Conservation (phyloP, 805 yeast species). For the Cyberlindnera maclurae region DNA sequence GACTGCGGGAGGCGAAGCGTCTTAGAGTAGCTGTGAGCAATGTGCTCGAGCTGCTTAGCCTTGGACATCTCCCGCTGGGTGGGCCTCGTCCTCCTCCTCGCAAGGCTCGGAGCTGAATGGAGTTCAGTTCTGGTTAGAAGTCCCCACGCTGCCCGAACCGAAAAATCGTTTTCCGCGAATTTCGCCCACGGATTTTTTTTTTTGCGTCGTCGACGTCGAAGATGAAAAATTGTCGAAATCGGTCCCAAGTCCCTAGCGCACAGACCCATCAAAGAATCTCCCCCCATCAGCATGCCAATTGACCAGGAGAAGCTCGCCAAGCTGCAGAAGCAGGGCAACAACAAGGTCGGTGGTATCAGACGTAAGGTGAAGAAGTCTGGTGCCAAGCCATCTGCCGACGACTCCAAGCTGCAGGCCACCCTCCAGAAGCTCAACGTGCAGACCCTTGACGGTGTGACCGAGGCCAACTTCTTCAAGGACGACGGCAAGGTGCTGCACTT, state of each 20-base stretch:
- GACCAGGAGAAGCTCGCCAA: slow-evolving; percentile 94
- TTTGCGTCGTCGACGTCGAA: neutral
- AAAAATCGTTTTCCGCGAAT: no score
- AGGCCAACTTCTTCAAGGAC: slow-evolving; percentile 95
- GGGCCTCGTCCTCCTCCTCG: no score
- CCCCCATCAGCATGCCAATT: slow-evolving; percentile 53
- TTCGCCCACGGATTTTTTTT: neutral
- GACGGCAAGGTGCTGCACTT: slow-evolving; percentile 96
- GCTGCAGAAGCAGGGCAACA: slow-evolving; percentile 78
- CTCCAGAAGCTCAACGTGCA: slow-evolving; percentile 85
- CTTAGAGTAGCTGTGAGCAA: slow-evolving; percentile 19
- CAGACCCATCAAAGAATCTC: slow-evolving; percentile 4
- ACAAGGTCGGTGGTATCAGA: slow-evolving; percentile 84
- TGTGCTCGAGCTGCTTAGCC: neutral
- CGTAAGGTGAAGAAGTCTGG: slow-evolving; percentile 80
- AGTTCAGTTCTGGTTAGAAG: no score
- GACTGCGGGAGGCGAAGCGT: slow-evolving; percentile 53
- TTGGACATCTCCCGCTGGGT: no score
- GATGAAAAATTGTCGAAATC: neutral
- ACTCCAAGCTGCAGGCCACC: slow-evolving; percentile 83
- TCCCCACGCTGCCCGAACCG: no score
- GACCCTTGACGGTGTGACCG: slow-evolving; percentile 84
- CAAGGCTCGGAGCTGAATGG: no score
- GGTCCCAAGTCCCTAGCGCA: neutral
- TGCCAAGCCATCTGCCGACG: slow-evolving; percentile 69